Evolutionary conservation across 371 early-diverging fungal species (phyloP).

Genomic region (Dichotomocladium elegans): DNA sequence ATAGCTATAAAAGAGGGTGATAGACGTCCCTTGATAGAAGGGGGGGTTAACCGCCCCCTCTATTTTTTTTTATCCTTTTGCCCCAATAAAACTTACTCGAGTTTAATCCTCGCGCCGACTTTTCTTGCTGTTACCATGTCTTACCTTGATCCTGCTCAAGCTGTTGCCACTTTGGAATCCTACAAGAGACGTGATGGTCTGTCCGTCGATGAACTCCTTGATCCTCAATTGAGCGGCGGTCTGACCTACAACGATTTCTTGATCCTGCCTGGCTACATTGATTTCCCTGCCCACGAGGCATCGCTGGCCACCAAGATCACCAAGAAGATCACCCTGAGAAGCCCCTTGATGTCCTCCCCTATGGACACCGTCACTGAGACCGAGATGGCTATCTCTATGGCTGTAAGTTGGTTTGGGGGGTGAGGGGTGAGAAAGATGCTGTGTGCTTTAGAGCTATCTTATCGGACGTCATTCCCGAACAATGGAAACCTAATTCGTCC

Average conservation of each 20-base stretch:
- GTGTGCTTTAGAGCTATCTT: no score
- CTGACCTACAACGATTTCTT: constrained; percentile 97
- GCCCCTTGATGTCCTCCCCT: constrained; percentile 91
- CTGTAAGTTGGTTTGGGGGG: constrained; percentile 50
- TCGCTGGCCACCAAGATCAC: constrained; percentile 82
- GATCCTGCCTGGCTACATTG: constrained; percentile 92
- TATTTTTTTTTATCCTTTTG: no score
- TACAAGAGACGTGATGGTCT: constrained; percentile 70
- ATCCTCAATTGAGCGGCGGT: constrained; percentile 73
- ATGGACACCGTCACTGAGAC: constrained; percentile 98
- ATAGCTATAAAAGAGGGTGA: constrained; percentile 15
- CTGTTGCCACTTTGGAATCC: constrained; percentile 34
- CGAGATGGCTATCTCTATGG: constrained; percentile 97
- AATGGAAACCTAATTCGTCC: not conserved
- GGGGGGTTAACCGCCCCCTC: constrained; percentile 22
- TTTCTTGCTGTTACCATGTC: constrained; percentile 11
- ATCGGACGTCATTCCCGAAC: not conserved
- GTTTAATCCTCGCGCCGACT: constrained; percentile 6
- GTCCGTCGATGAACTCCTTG: constrained; percentile 70
- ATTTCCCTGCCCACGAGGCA: constrained; percentile 83
- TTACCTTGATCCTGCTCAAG: constrained; percentile 43
- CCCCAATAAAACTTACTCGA: constrained; percentile 11
- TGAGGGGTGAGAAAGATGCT: not conserved
- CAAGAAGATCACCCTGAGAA: constrained; percentile 81
- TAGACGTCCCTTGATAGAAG: constrained; percentile 10